Percentiles rank a stretch among this genome's conserved stretches.
Evolutionary conservation across 768 basidiomycete species (phyloP).

Genomic region (Amanita muscaria): DNA sequence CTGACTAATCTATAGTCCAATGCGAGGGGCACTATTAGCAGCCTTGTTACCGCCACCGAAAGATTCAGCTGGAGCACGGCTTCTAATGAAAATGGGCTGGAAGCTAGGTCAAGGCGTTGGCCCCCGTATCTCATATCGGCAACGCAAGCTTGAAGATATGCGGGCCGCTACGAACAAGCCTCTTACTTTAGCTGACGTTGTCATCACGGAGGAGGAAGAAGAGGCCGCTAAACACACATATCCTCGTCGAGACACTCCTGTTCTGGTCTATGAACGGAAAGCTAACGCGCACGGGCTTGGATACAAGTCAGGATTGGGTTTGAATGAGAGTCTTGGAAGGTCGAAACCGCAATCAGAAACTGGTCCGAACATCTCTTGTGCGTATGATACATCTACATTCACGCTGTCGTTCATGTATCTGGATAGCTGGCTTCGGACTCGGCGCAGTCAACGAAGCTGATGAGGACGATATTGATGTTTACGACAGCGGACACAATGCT

Average conservation of each 20-base stretch:
- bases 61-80: constrained; percentile 74
- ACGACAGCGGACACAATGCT: constrained; percentile 39
- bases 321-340: constrained; percentile 50
- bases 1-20: constrained; percentile 35
- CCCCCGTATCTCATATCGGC: constrained; percentile 71
- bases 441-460: constrained; percentile 91
- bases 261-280: constrained; percentile 56
- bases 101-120: constrained; percentile 88
- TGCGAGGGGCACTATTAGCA: constrained; percentile 52
- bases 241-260: constrained; percentile 70
- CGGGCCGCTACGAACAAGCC: constrained; percentile 30
- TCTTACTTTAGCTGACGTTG: constrained; percentile 19
- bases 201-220: constrained; percentile 53
- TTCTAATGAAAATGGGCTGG: constrained; percentile 97
- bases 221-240: constrained; percentile 85
- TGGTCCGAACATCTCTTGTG: constrained; percentile 55
- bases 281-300: constrained; percentile 79
- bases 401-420: not conserved
- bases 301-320: constrained; percentile 54
- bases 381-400: not conserved
- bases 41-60: constrained; percentile 66
- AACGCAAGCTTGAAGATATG: constrained; percentile 64
- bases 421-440: constrained; percentile 74
- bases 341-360: constrained; percentile 17
- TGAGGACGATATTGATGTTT: constrained; percentile 84